Evolutionary conservation across 257 asterid genomes (phyloP).

Genomic region (Craterostigma plantagineum): DNA sequence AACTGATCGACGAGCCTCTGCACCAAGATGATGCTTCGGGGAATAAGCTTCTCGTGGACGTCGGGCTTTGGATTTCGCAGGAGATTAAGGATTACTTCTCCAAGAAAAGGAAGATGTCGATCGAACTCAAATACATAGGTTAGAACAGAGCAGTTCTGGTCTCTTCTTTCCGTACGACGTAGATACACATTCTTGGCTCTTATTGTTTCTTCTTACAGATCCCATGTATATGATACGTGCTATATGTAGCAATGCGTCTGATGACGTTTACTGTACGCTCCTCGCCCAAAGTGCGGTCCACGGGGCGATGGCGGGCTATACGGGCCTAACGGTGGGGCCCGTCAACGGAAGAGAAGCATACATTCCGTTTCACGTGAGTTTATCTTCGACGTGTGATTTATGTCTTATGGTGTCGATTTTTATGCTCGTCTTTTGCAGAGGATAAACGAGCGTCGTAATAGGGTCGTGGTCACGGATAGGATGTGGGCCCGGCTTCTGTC

Average conservation of each 20-base stretch:
- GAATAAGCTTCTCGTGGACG: conserved; percentile 63
- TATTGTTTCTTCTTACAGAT: conserved; percentile 24
- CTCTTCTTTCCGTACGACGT: background rate
- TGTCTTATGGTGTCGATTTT: background rate
- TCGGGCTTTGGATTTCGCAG: conserved; percentile 79
- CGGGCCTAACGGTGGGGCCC: conserved; percentile 65
- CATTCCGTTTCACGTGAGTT: conserved; percentile 74
- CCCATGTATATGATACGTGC: conserved; percentile 94
- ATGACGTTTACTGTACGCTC: conserved; percentile 81
- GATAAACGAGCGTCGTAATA: conserved; percentile 48
- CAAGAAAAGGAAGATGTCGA: conserved; percentile 36
- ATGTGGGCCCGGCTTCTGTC: conserved; percentile 96
- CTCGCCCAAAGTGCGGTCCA: conserved; percentile 90
- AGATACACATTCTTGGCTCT: background rate
- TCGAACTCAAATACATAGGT: conserved; percentile 82
- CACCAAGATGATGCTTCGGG: conserved; percentile 59
- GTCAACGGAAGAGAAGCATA: conserved; percentile 58
- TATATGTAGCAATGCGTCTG: conserved; percentile 75
- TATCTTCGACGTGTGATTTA: background rate
- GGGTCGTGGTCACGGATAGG: conserved; percentile 85
- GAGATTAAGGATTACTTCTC: conserved; percentile 67
- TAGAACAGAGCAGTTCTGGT: conserved; percentile 6
- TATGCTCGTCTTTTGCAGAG: conserved; percentile 31
- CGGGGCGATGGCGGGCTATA: conserved; percentile 97
- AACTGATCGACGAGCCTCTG: conserved; percentile 45